phyloP scores from a whole-genome alignment of 179 eudicot genomes.

The Dionaea muscipula region DNA sequence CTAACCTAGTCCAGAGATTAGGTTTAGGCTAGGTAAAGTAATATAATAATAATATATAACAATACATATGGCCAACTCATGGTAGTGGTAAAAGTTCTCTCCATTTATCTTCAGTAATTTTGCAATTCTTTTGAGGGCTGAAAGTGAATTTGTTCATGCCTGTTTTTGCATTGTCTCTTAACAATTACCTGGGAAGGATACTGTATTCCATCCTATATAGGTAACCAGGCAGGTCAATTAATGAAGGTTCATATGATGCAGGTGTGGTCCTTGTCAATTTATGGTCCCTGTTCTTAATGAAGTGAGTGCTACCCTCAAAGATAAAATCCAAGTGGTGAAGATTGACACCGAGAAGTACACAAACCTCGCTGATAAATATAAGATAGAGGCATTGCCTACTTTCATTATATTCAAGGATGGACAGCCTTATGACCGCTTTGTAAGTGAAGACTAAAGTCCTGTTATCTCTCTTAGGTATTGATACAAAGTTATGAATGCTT shows the following conservation, averaged over 20 bases:
- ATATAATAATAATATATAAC: too few species aligned
- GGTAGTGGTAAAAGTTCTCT: too few species aligned
- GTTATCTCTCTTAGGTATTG: background rate
- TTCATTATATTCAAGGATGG: slow-evolving; percentile 88
- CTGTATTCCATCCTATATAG: too few species aligned
- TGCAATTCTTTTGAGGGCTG: too few species aligned
- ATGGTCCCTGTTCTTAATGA: slow-evolving; percentile 80
- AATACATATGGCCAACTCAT: too few species aligned
- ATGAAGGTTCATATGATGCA: slow-evolving; percentile 14
- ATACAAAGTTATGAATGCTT: background rate
- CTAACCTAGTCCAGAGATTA: too few species aligned
- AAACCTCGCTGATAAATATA: slow-evolving; percentile 56
- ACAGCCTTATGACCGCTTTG: slow-evolving; percentile 71
- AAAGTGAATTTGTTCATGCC: too few species aligned
- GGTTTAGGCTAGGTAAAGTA: too few species aligned
- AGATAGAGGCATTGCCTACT: slow-evolving; percentile 81
- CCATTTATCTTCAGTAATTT: too few species aligned
- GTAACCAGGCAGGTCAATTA: too few species aligned
- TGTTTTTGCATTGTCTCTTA: too few species aligned
- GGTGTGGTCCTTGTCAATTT: slow-evolving; percentile 98
- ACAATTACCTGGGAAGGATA: too few species aligned
- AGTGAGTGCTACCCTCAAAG: slow-evolving; percentile 49
- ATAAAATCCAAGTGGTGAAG: slow-evolving; percentile 71
- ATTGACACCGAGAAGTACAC: slow-evolving; percentile 94
- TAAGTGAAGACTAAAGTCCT: slow-evolving; percentile 26